Conservation (phyloP, 2,329 filamentous ascomycete species). For the Dothidotthia symphoricarpi region DNA sequence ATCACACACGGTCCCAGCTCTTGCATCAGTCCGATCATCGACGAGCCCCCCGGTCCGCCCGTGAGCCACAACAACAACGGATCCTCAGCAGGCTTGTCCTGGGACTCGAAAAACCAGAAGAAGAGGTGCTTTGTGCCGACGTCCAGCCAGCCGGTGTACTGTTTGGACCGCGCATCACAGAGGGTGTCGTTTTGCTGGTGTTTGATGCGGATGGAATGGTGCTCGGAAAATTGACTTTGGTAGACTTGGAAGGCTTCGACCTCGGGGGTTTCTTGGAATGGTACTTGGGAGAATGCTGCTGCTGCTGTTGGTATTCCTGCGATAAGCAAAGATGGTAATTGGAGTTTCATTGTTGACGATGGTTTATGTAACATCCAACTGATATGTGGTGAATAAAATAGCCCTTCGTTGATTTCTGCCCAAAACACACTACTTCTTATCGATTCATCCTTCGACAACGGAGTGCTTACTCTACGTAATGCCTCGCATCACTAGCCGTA, state of each 20-base stretch:
- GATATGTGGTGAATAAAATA: too few species aligned
- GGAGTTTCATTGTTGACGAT: slow-evolving; percentile 18
- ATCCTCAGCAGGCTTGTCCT: slow-evolving; percentile 38
- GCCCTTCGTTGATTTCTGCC: too few species aligned
- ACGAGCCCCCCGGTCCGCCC: slow-evolving; percentile 41
- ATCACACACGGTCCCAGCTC: slow-evolving; percentile 42
- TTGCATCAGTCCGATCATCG: slow-evolving; percentile 40
- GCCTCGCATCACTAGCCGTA: too few species aligned
- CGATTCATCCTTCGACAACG: too few species aligned
- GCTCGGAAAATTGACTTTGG: slow-evolving; percentile 31
- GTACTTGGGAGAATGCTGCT: slow-evolving; percentile 24
- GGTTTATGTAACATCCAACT: neutral
- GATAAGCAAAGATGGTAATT: slow-evolving; percentile 8
- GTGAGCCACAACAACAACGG: slow-evolving; percentile 46
- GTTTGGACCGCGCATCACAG: slow-evolving; percentile 36
- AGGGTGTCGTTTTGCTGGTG: slow-evolving; percentile 34
- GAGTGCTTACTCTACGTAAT: too few species aligned
- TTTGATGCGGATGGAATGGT: slow-evolving; percentile 38
- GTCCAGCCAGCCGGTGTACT: slow-evolving; percentile 41
- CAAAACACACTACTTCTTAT: too few species aligned
- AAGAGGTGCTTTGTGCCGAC: slow-evolving; percentile 46
- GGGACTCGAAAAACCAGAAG: slow-evolving; percentile 49
- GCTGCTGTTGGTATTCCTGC: slow-evolving; percentile 7
- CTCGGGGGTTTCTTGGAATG: slow-evolving; percentile 30
- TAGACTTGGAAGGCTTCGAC: slow-evolving; percentile 32